phyloP scores from a whole-genome alignment of 768 basidiomycete species.

The Agrocybe praecox region DNA sequence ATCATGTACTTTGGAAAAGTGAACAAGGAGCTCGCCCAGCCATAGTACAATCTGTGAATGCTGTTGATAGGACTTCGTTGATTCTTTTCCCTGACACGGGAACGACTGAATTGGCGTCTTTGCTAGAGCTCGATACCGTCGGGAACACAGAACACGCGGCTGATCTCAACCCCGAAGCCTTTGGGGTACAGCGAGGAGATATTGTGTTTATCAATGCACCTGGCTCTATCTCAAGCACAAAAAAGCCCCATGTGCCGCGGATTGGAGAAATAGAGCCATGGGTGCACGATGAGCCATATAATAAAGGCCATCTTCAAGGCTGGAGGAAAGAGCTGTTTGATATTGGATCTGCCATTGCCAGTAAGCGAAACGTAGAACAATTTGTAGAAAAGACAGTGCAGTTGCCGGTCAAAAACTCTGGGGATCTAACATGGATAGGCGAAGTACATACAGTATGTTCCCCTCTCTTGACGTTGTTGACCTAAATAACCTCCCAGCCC shows the following conservation, averaged over 20 bases:
- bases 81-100: conserved; percentile 60
- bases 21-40: conserved; percentile 70
- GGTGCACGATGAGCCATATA: conserved; percentile 63
- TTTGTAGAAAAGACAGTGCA: conserved; percentile 43
- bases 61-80: conserved; percentile 67
- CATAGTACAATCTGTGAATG: conserved; percentile 79
- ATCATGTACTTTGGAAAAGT: conserved; percentile 82
- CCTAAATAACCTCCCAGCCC: conserved; percentile 6
- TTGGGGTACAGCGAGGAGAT: conserved; percentile 84
- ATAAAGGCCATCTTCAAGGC: conserved; percentile 56
- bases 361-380: conserved; percentile 40
- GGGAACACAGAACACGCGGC: conserved; percentile 58
- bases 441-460: conserved; percentile 74
- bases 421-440: conserved; percentile 75
- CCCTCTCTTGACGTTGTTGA: conserved; percentile 4
- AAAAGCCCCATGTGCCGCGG: conserved; percentile 70
- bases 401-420: conserved; percentile 40
- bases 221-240: conserved; percentile 73
- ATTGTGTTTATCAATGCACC: conserved; percentile 78
- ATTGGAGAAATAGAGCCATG: conserved; percentile 86
- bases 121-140: conserved; percentile 88
- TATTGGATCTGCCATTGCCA: conserved; percentile 62
- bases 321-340: conserved; percentile 76
- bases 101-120: conserved; percentile 67
- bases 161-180: conserved; percentile 51